These are phyloP conservation scores for Pueraria montana DNA, from an alignment of 306 rosid species.

Conservation along the genomic window DNA sequence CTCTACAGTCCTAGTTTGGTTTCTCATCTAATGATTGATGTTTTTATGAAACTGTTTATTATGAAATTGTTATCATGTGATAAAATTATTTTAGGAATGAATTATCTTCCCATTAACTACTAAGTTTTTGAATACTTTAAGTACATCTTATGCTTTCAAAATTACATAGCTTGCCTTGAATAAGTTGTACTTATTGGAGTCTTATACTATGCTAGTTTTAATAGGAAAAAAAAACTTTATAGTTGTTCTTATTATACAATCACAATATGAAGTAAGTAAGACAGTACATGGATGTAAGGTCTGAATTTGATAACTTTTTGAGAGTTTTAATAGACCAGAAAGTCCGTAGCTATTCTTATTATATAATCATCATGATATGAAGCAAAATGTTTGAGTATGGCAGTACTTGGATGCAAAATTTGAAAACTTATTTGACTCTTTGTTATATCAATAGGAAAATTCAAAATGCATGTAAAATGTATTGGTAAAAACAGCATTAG, in stretches of 20 bases:
- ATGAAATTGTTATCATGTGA: no score
- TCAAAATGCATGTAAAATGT: no score
- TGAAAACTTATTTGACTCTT: no score
- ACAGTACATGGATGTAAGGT: background rate
- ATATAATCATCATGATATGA: no score
- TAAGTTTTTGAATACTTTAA: background rate
- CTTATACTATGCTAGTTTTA: background rate
- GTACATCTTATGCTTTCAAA: conserved; percentile 13
- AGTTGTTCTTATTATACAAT: background rate
- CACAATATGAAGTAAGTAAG: background rate
- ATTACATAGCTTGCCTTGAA: conserved; percentile 28
- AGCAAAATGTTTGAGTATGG: no score
- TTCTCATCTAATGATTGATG: no score
- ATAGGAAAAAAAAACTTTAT: background rate
- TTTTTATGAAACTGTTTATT: no score
- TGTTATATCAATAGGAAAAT: no score
- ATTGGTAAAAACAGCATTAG: no score
- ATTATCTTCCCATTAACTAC: background rate
- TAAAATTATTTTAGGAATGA: no score
- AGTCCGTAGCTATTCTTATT: background rate
- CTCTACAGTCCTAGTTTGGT: no score
- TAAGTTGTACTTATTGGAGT: background rate
- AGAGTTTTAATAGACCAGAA: background rate
- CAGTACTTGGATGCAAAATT: no score
- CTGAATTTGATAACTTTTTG: background rate